Percentiles rank a stretch among this genome's conserved stretches.
Conservation (phyloP, 805 yeast genomes). For the Komagataella phaffii region DNA sequence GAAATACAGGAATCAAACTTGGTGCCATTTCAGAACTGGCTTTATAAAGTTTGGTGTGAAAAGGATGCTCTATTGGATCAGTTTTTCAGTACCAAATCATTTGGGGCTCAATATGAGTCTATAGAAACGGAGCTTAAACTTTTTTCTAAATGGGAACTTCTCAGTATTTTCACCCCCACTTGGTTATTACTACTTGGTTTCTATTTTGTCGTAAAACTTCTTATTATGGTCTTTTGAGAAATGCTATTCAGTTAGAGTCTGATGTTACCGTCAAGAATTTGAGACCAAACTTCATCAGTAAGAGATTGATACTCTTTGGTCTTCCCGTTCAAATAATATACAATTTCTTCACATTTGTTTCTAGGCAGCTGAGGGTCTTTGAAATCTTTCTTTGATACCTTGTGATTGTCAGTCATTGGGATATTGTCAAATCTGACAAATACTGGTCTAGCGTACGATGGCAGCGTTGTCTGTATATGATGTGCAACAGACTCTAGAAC, state of each 20-base stretch:
- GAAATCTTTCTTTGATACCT: constrained; percentile 57
- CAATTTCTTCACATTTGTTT: constrained; percentile 36
- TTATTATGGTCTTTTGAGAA: neutral
- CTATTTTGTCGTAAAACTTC: neutral
- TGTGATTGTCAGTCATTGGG: constrained; percentile 67
- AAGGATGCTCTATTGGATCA: constrained; percentile 64
- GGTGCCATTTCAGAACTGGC: constrained; percentile 58
- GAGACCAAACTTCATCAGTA: constrained; percentile 41
- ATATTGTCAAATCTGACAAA: constrained; percentile 63
- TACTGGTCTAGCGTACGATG: constrained; percentile 77
- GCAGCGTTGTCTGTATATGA: constrained; percentile 33
- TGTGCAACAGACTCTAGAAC: constrained; percentile 15
- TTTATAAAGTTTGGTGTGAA: constrained; percentile 55
- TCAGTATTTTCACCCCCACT: constrained; percentile 12
- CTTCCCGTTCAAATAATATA: constrained; percentile 51
- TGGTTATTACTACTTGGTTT: neutral
- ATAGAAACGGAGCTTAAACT: constrained; percentile 10
- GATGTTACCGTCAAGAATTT: constrained; percentile 11
- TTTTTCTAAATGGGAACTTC: constrained; percentile 10
- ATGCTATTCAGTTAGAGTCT: constrained; percentile 6
- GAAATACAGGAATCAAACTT: constrained; percentile 22
- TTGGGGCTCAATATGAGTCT: constrained; percentile 11
- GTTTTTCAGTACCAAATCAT: constrained; percentile 43
- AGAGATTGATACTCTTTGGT: constrained; percentile 40
- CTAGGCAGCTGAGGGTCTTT: constrained; percentile 62